Percentiles rank a stretch among this genome's conserved stretches.
Evolutionary conservation across 192 early-diverging fungal genomes (phyloP).

Genomic region (Backusella liffmaniae): DNA sequence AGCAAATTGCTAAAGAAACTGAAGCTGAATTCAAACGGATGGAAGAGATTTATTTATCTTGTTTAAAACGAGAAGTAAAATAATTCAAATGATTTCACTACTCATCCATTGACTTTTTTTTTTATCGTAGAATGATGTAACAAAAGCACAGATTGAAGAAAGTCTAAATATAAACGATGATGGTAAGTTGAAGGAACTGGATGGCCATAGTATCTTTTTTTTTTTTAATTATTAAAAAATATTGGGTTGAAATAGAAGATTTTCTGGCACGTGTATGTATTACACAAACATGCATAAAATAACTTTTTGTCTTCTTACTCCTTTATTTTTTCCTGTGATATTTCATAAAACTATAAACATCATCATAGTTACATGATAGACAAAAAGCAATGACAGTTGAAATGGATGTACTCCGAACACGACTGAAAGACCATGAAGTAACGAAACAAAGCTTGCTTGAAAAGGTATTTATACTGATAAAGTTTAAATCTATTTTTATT

Average conservation of each 20-base stretch:
- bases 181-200: background rate
- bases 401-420: conserved; percentile 16
- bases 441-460: conserved; percentile 30
- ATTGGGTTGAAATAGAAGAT: conserved; percentile 1
- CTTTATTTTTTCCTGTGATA: background rate
- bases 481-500: conserved; percentile 2
- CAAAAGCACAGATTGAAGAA: conserved; percentile 4
- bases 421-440: conserved; percentile 21
- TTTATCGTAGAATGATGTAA: conserved; percentile 4
- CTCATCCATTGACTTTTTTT: background rate
- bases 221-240: background rate
- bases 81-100: background rate
- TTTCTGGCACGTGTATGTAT: conserved; percentile 12
- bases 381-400: conserved; percentile 24
- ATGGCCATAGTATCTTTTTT: background rate
- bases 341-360: background rate
- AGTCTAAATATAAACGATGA: background rate
- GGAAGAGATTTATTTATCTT: conserved; percentile 37
- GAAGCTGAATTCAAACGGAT: conserved; percentile 43
- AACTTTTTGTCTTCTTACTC: background rate
- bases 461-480: conserved; percentile 14
- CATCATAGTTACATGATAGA: conserved; percentile 17
- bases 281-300: background rate
- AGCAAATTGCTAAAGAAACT: conserved; percentile 48
- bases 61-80: conserved; percentile 28